Conservation (phyloP, 169 alveolate genomes). For the Fabrea salina region DNA sequence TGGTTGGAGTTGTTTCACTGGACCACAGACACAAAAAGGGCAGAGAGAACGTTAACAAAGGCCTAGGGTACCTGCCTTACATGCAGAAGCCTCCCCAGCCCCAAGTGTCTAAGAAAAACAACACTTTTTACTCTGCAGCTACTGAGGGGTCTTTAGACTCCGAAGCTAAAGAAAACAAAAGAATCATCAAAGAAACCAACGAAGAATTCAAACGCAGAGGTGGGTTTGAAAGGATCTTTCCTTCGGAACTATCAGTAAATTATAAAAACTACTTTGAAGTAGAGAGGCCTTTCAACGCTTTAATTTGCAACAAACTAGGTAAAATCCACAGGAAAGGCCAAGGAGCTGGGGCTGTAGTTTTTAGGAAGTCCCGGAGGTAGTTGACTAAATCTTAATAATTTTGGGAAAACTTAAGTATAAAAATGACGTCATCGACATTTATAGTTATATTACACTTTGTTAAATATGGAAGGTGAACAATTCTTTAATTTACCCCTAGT, state of each 20-base stretch:
- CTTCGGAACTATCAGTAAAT: constrained; percentile 32
- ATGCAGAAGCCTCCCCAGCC: not conserved
- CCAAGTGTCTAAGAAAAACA: not conserved
- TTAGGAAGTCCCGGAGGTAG: constrained; percentile 13
- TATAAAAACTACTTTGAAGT: constrained; percentile 44
- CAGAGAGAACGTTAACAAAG: not conserved
- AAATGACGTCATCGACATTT: too few relatives aligned
- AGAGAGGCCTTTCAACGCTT: constrained; percentile 40
- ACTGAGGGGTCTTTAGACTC: constrained; percentile 25
- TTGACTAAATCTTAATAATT: not conserved
- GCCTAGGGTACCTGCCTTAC: not conserved
- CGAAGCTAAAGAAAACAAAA: constrained; percentile 36
- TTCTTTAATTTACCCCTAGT: too few relatives aligned
- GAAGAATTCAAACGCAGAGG: constrained; percentile 51
- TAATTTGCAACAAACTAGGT: constrained; percentile 15
- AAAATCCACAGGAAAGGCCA: constrained; percentile 29
- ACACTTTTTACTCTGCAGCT: not conserved
- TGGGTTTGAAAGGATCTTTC: constrained; percentile 47
- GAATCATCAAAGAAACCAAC: constrained; percentile 48
- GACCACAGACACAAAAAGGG: constrained; percentile 26
- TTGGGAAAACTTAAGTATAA: too few relatives aligned
- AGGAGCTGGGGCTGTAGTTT: constrained; percentile 11
- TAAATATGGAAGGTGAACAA: too few relatives aligned
- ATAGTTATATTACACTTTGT: too few relatives aligned
- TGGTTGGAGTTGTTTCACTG: constrained; percentile 56